These are phyloP conservation scores for Pythium folliculosum DNA, from an alignment of 352 stramenopile species.

Conservation along the genomic window DNA sequence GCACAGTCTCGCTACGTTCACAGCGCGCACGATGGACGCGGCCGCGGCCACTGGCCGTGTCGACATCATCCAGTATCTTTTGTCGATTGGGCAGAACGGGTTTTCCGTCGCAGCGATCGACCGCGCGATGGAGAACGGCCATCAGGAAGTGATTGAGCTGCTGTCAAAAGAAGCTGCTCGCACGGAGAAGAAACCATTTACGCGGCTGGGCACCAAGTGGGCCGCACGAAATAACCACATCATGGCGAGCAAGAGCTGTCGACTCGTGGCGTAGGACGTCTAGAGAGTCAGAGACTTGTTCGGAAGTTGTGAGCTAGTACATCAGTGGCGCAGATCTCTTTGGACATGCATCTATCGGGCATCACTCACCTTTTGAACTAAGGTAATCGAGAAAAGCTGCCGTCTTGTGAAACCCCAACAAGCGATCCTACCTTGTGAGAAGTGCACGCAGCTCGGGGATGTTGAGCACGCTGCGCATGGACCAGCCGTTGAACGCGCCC, in stretches of 20 bases:
- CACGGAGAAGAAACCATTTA: slow-evolving; percentile 8
- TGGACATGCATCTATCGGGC: too few relatives aligned
- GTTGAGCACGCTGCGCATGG: slow-evolving; percentile 30
- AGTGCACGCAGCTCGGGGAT: background rate
- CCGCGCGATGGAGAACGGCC: slow-evolving; percentile 41
- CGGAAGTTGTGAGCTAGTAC: too few relatives aligned
- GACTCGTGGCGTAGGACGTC: too few relatives aligned
- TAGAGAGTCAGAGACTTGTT: too few relatives aligned
- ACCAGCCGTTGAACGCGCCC: slow-evolving; percentile 27
- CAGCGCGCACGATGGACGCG: slow-evolving; percentile 25
- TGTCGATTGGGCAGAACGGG: slow-evolving; percentile 31
- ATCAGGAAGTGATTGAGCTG: slow-evolving; percentile 35
- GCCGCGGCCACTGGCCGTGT: slow-evolving; percentile 23
- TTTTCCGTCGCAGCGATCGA: slow-evolving; percentile 45
- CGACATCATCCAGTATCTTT: slow-evolving; percentile 39
- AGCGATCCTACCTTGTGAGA: too few relatives aligned
- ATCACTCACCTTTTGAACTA: too few relatives aligned
- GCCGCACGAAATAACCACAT: slow-evolving; percentile 32
- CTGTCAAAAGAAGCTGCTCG: slow-evolving; percentile 20
- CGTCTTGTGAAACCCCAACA: too few relatives aligned
- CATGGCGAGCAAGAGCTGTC: too few relatives aligned
- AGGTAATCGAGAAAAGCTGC: too few relatives aligned
- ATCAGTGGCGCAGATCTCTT: too few relatives aligned
- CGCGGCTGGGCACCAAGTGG: slow-evolving; percentile 35
- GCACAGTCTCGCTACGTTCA: background rate